These are phyloP conservation scores for Sanghuangporus sanghuang DNA, from an alignment of 1,284 basidiomycete genomes.

Conservation along the genomic window DNA sequence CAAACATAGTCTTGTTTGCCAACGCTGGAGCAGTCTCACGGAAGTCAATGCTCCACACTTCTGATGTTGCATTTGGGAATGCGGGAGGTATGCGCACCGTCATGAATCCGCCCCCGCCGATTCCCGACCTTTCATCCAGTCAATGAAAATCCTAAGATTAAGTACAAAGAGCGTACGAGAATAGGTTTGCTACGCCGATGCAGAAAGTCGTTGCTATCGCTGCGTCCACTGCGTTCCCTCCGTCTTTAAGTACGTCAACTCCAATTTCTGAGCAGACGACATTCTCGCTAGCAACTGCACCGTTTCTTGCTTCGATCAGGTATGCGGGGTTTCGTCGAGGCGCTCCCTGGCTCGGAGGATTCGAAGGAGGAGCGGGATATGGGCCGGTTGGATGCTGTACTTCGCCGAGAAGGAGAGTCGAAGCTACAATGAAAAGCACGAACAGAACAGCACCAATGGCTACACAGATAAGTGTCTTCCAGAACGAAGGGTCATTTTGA, in stretches of 20 bases:
- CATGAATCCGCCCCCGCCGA: conserved; percentile 93
- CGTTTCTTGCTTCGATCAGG: conserved; percentile 65
- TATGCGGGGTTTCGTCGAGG: conserved; percentile 60
- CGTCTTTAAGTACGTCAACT: conserved; percentile 67
- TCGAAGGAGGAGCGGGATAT: conserved; percentile 4
- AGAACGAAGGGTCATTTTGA: background rate
- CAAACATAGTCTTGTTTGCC: conserved; percentile 75
- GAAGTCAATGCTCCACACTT: conserved; percentile 81
- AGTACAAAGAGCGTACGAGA: conserved; percentile 51
- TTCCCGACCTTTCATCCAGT: conserved; percentile 54
- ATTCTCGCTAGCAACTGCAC: conserved; percentile 88
- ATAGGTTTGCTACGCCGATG: conserved; percentile 85
- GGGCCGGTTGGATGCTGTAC: conserved; percentile 12
- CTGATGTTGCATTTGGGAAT: conserved; percentile 38
- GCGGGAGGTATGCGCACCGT: conserved; percentile 72
- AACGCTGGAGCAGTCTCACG: conserved; percentile 79
- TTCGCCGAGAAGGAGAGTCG: conserved; percentile 1
- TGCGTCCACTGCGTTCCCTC: conserved; percentile 90
- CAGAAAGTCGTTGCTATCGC: conserved; percentile 80
- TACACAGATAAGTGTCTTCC: background rate
- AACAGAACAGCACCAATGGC: conserved; percentile 1
- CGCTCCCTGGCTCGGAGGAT: background rate
- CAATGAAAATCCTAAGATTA: background rate
- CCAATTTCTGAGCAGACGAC: conserved; percentile 80
- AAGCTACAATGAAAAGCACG: background rate